These are phyloP conservation scores for Talaromyces piceae DNA, from an alignment of 2,329 filamentous ascomycete genomes.

Conservation along the genomic window DNA sequence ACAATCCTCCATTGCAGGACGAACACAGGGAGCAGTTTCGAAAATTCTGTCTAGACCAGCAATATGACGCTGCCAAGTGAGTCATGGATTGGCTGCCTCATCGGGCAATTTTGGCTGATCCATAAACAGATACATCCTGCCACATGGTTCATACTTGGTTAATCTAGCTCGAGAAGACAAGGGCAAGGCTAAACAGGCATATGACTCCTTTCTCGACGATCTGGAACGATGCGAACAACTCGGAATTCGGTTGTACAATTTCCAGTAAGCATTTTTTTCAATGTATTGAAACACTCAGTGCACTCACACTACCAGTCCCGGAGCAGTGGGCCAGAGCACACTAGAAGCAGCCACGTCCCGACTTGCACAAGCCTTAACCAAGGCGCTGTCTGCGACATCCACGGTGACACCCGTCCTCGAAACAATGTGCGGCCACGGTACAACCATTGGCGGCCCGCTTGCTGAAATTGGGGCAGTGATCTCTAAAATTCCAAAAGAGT, in stretches of 20 bases:
- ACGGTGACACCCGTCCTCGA: slow-evolving; percentile 79
- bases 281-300: not conserved
- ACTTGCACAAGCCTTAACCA: slow-evolving; percentile 76
- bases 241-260: slow-evolving; percentile 91
- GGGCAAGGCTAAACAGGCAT: slow-evolving; percentile 76
- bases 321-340: slow-evolving; percentile 63
- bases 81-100: slow-evolving; percentile 6
- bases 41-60: slow-evolving; percentile 57
- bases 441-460: slow-evolving; percentile 77
- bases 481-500: slow-evolving; percentile 56
- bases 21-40: slow-evolving; percentile 64
- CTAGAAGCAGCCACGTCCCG: slow-evolving; percentile 65
- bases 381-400: slow-evolving; percentile 66
- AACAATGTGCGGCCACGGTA: slow-evolving; percentile 89
- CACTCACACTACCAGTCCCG: slow-evolving; percentile 47
- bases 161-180: slow-evolving; percentile 83
- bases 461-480: slow-evolving; percentile 85
- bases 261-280: slow-evolving; percentile 59
- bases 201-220: slow-evolving; percentile 79
- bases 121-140: slow-evolving; percentile 58
- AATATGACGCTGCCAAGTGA: slow-evolving; percentile 59
- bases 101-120: not conserved
- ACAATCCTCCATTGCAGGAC: slow-evolving; percentile 65
- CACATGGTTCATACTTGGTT: slow-evolving; percentile 93
- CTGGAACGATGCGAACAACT: slow-evolving; percentile 75